Percentiles rank a stretch among this genome's conserved stretches.
Evolutionary conservation across 805 yeast species (phyloP).

Genomic region (Candida xiaguanensis): DNA sequence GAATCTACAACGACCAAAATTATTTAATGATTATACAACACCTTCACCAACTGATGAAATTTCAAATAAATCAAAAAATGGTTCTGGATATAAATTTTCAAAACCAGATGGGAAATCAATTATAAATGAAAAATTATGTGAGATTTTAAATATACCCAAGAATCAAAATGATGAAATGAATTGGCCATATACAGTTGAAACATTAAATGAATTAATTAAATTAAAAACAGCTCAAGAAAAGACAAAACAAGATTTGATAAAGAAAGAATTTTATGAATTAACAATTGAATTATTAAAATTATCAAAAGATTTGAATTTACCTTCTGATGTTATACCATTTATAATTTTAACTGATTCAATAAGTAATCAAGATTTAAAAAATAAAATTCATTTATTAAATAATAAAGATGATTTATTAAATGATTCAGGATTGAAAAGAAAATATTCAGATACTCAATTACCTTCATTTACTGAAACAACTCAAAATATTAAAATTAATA

Average conservation of each 20-base stretch:
- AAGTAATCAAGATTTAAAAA: slow-evolving; percentile 15
- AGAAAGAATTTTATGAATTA: slow-evolving; percentile 26
- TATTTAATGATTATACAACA: slow-evolving; percentile 6
- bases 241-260: slow-evolving; percentile 35
- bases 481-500: slow-evolving; percentile 15
- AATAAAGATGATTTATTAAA: slow-evolving; percentile 12
- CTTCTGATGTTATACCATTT: slow-evolving; percentile 33
- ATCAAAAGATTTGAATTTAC: slow-evolving; percentile 29
- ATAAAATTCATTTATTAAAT: slow-evolving; percentile 15
- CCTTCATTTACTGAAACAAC: slow-evolving; percentile 24
- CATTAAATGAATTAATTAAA: slow-evolving; percentile 32
- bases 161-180: slow-evolving; percentile 12
- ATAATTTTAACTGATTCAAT: slow-evolving; percentile 18
- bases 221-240: slow-evolving; percentile 42
- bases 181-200: slow-evolving; percentile 32
- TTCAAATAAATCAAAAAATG: slow-evolving; percentile 1
- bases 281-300: slow-evolving; percentile 35
- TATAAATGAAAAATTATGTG: slow-evolving; percentile 19
- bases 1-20: slow-evolving; percentile 9
- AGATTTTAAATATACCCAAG: slow-evolving; percentile 20
- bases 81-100: too few species aligned
- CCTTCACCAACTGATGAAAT: slow-evolving; percentile 12
- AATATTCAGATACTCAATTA: slow-evolving; percentile 21
- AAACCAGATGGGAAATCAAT: slow-evolving; percentile 14
- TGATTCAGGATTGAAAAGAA: slow-evolving; percentile 15